Conservation (phyloP, 257 asterid species). For the Solanum rostratum region DNA sequence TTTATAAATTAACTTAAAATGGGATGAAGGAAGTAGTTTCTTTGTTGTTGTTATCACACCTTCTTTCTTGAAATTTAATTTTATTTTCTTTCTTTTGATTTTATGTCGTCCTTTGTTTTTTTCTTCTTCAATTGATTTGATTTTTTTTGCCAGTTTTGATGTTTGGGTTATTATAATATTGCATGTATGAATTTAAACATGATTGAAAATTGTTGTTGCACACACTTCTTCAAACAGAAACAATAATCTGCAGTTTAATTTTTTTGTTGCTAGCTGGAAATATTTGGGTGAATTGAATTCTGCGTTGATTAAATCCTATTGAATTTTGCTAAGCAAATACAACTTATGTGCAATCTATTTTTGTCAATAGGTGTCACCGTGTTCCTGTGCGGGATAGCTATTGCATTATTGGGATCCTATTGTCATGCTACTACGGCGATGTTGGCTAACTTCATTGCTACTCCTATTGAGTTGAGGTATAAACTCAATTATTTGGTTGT, state of each 20-base stretch:
- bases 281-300: background rate
- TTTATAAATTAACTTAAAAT: no score
- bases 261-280: background rate
- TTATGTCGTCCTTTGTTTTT: no score
- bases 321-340: background rate
- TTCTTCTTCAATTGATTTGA: no score
- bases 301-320: background rate
- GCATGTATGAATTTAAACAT: no score
- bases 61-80: no score
- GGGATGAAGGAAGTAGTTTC: no score
- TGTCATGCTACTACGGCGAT: conserved; percentile 89
- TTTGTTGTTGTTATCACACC: no score
- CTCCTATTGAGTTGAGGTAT: conserved; percentile 82
- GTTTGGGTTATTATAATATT: no score
- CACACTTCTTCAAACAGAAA: background rate
- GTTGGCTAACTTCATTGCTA: conserved; percentile 81
- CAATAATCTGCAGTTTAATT: background rate
- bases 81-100: no score
- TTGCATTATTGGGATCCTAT: conserved; percentile 57
- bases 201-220: background rate
- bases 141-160: no score
- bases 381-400: conserved; percentile 72
- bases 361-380: conserved; percentile 68
- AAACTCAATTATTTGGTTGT: background rate
- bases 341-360: background rate